Conservation (phyloP, 2,329 filamentous ascomycete species). For the Nothomitra cinnamomea region DNA sequence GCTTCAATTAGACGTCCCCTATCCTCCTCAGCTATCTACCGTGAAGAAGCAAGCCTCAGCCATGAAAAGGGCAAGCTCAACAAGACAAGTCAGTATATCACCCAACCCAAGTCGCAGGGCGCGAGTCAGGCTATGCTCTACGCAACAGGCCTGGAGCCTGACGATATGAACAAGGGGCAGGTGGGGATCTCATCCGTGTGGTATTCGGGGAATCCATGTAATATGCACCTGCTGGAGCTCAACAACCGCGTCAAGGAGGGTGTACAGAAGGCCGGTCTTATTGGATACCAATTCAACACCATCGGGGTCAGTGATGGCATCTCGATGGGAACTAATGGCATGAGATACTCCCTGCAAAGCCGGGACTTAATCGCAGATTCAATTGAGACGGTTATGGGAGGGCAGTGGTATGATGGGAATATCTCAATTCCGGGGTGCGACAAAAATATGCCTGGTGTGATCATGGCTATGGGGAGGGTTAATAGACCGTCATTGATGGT, state of each 20-base stretch:
- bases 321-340: conserved; percentile 94
- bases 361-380: conserved; percentile 95
- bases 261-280: conserved; percentile 57
- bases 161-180: conserved; percentile 90
- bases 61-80: conserved; percentile 39
- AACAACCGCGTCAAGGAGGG: conserved; percentile 61
- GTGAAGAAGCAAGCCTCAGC: conserved; percentile 10
- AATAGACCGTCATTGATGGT: conserved; percentile 96
- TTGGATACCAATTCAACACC: conserved; percentile 97
- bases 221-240: conserved; percentile 93
- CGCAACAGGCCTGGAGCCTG: conserved; percentile 72
- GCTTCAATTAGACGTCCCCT: conserved; percentile 15
- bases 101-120: conserved; percentile 93
- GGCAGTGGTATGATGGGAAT: conserved; percentile 97
- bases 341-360: conserved; percentile 89
- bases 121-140: conserved; percentile 99
- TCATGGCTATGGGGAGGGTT: conserved; percentile 86
- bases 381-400: conserved; percentile 97
- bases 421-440: conserved; percentile 94
- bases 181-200: conserved; percentile 96
- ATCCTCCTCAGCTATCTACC: conserved; percentile 15
- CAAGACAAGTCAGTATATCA: conserved; percentile 69
- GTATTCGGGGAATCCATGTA: conserved; percentile 97
- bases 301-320: conserved; percentile 96
- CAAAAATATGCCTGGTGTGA: conserved; percentile 96